A percentile compares a stretch with the other conserved stretches of the same genome.
Conservation (phyloP, 345 rosid species). For the Toxicodendron radicans region DNA sequence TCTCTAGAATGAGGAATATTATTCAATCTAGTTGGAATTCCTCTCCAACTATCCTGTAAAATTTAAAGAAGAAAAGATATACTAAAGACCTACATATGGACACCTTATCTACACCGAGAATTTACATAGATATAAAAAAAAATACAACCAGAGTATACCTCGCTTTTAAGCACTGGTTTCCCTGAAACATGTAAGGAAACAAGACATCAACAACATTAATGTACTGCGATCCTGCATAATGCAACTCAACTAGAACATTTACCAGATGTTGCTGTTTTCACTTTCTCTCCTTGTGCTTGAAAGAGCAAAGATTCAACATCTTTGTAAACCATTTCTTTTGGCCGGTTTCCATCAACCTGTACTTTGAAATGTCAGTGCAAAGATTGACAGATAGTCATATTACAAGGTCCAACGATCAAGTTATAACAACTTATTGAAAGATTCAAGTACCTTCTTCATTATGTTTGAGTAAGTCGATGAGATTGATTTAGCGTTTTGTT, state of each 20-base stretch:
- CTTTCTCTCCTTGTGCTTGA: slow-evolving; percentile 44
- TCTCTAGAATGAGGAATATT: slow-evolving; percentile 96
- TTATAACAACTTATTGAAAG: neutral
- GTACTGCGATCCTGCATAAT: slow-evolving; percentile 1
- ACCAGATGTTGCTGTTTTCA: slow-evolving; percentile 35
- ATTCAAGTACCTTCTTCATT: slow-evolving; percentile 53
- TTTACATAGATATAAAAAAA: neutral
- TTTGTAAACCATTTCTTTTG: slow-evolving; percentile 63
- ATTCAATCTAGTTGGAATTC: slow-evolving; percentile 90
- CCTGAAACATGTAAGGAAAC: slow-evolving; percentile 29
- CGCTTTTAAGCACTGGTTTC: slow-evolving; percentile 30
- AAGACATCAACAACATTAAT: neutral
- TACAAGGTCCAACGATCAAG: neutral
- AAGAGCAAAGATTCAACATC: slow-evolving; percentile 65
- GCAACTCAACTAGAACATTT: slow-evolving; percentile 21
- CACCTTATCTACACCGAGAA: slow-evolving; percentile 6
- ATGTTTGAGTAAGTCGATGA: slow-evolving; percentile 58
- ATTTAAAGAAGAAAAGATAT: slow-evolving; percentile 24
- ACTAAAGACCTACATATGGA: slow-evolving; percentile 17
- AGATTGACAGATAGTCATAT: neutral
- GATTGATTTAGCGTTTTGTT: slow-evolving; percentile 69
- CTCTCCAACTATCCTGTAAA: slow-evolving; percentile 84
- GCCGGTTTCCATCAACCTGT: slow-evolving; percentile 79
- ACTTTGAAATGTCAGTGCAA: slow-evolving; percentile 8
- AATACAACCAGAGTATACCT: slow-evolving; percentile 29